These are phyloP conservation scores for Pseudozyma sp. DNA, from an alignment of 1,284 basidiomycete genomes.

Conservation along the genomic window DNA sequence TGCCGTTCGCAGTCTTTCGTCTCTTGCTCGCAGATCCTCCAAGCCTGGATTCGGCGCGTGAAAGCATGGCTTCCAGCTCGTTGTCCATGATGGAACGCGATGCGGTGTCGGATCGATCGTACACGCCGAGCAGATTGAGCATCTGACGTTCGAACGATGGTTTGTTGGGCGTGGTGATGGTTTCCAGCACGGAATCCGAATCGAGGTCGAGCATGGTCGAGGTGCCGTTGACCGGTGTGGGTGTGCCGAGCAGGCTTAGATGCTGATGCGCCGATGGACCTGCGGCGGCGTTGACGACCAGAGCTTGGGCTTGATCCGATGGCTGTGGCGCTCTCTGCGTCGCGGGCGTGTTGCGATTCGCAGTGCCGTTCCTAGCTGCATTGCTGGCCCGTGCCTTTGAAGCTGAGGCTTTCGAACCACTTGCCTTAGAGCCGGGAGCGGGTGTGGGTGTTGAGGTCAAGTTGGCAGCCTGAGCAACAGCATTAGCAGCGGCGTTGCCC, in stretches of 20 bases:
- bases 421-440: background rate
- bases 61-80: constrained; percentile 24
- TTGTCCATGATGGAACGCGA: constrained; percentile 25
- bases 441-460: constrained; percentile 24
- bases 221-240: constrained; percentile 13
- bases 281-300: constrained; percentile 30
- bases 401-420: constrained; percentile 1
- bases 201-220: constrained; percentile 11
- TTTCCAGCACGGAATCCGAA: constrained; percentile 3
- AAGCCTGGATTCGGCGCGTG: constrained; percentile 24
- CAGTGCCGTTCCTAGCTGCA: constrained; percentile 1
- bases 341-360: constrained; percentile 11
- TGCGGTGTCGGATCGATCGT: constrained; percentile 27
- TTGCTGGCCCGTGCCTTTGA: constrained; percentile 9
- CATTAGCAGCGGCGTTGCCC: constrained; percentile 38
- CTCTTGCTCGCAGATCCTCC: constrained; percentile 20
- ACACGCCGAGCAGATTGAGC: constrained; percentile 35
- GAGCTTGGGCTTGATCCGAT: constrained; percentile 6
- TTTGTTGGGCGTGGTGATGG: constrained; percentile 9
- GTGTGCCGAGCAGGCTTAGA: constrained; percentile 22
- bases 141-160: constrained; percentile 41
- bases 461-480: constrained; percentile 41
- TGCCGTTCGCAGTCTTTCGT: constrained; percentile 24
- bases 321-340: constrained; percentile 4
- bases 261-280: constrained; percentile 29